These are phyloP conservation scores for Sarocladium oryzae DNA, from an alignment of 2,329 filamentous ascomycete species.

Conservation along the genomic window DNA sequence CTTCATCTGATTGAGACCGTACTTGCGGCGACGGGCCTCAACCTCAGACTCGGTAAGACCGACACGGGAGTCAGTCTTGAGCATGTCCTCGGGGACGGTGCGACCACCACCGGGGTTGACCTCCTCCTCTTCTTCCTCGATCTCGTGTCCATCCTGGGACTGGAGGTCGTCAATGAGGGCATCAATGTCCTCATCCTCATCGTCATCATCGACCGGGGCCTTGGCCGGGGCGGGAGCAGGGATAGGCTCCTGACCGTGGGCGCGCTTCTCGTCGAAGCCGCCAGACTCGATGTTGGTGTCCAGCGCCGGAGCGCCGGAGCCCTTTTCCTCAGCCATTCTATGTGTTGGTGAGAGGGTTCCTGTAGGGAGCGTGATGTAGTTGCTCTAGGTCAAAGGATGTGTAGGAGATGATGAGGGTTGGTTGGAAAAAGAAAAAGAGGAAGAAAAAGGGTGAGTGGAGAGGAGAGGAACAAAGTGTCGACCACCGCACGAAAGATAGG, in stretches of 20 bases:
- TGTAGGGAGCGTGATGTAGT: conserved; percentile 2
- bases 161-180: conserved; percentile 82
- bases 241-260: conserved; percentile 20
- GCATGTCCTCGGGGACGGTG: conserved; percentile 64
- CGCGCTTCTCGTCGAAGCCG: conserved; percentile 58
- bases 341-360: background rate
- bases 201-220: conserved; percentile 58
- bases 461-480: conserved; percentile 23
- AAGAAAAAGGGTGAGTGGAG: conserved; percentile 19
- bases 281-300: conserved; percentile 60
- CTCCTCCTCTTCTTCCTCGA: conserved; percentile 51
- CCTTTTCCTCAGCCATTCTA: conserved; percentile 49
- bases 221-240: conserved; percentile 28
- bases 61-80: conserved; percentile 66
- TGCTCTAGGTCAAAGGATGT: conserved; percentile 6
- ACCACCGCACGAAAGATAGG: conserved; percentile 44
- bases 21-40: conserved; percentile 55
- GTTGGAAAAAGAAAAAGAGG: conserved; percentile 17
- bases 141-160: conserved; percentile 66
- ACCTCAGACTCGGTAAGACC: conserved; percentile 73
- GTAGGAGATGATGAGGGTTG: conserved; percentile 3
- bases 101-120: conserved; percentile 47
- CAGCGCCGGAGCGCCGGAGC: conserved; percentile 48
- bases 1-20: conserved; percentile 83
- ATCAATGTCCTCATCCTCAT: conserved; percentile 74